phyloP scores from a whole-genome alignment of 305 asterid species.

The Fraxinus dipetala region DNA sequence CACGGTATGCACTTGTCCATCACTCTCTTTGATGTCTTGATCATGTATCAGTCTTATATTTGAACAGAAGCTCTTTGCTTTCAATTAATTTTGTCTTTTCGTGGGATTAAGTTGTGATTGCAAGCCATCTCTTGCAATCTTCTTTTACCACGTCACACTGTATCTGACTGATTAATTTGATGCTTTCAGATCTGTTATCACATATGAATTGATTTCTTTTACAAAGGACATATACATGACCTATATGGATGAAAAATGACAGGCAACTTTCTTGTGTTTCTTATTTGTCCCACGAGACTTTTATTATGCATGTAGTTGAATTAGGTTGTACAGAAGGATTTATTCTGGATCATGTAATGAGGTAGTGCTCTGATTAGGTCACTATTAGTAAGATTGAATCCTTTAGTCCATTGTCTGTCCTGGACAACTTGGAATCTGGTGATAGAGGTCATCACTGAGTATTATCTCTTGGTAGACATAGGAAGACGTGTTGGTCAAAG shows the following conservation, averaged over 20 bases:
- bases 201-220: background rate
- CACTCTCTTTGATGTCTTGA: background rate
- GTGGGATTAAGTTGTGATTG: background rate
- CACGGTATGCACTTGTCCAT: conserved; percentile 49
- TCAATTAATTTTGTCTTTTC: background rate
- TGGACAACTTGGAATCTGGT: background rate
- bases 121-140: background rate
- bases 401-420: background rate
- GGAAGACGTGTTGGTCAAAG: background rate
- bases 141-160: background rate
- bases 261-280: background rate
- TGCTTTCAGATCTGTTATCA: background rate
- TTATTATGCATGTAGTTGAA: background rate
- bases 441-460: background rate
- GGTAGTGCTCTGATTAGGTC: background rate
- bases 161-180: background rate
- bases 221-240: background rate
- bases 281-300: background rate
- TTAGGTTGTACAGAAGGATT: background rate
- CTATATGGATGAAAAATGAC: conserved; percentile 2
- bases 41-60: background rate
- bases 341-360: background rate
- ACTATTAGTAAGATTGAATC: background rate
- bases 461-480: background rate
- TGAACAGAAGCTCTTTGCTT: background rate